Evolutionary conservation across 139 green algal species (phyloP), one percentile per base, ranked within the genome.

Genomic region (Edaphochlamys debaryana): DNA sequence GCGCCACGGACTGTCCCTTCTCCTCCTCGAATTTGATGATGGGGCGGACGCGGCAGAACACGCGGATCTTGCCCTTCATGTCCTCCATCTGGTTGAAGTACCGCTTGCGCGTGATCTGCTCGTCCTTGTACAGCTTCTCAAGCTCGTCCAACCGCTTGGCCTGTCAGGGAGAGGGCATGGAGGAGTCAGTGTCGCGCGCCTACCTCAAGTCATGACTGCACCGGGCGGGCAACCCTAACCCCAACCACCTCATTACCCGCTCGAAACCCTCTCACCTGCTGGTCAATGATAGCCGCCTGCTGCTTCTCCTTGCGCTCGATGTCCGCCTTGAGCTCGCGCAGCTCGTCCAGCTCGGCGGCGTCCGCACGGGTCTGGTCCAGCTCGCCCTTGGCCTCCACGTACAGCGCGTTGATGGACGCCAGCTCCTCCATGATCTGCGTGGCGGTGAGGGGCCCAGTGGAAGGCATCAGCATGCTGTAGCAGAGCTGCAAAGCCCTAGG

Each of bases 31-130:
- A 97, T 4, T 80, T n/a, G 48, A 98, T 90, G 73, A 99, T 92
- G 40, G 97, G 97, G 6, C 96, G 93, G 64, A 97, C 91, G 62
- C 97, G 95, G 38, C 90, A 94, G 84, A 93, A 98, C 48, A 99
- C 97, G 15, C 97, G 92, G 88, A 99, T 98, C 90, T 98, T 98
- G 86, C 97, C 97, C 93, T 98, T 98, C 92, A 98, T 96, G 90
- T 99, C 97, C 89, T 98, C 94, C 92, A 98, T 93, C 85, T 80
- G 86, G 86, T 98, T 98, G 91, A 94, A 96, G 76, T 93, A 95
- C 4, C 91, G 86, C 90, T 96, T 96, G 15, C 95, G 90, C 3
- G 85, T 75, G 70, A 95, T 88, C 81, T 94, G 89, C 89, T 98
- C 95, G 48, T 97, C 94, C 84, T 94, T 95, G 91, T 99, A 99